Evolutionary conservation across 1,284 basidiomycete genomes (phyloP).

Genomic region (Fistulinella staudtii): DNA sequence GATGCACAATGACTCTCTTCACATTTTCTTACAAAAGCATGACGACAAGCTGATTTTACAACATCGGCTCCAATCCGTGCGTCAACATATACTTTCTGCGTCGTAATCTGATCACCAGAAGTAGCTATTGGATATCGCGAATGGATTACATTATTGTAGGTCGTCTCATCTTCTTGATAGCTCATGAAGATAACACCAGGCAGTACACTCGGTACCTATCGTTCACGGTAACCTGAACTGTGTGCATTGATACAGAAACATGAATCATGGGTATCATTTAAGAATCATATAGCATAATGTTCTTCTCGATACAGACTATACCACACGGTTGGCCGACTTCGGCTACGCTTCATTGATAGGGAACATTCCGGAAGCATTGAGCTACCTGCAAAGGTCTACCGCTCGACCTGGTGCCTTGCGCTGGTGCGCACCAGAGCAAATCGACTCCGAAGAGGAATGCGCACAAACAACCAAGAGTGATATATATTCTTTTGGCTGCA

Average conservation of each 20-base stretch:
- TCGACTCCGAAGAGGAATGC: not conserved
- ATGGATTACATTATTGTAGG: not conserved
- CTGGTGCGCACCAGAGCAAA: not conserved
- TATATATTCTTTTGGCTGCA: not conserved
- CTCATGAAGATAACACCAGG: not conserved
- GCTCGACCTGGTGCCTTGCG: not conserved
- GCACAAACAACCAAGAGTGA: not conserved
- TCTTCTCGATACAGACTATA: not conserved
- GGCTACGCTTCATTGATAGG: not conserved
- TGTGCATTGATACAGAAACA: not conserved
- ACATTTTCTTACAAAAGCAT: not conserved
- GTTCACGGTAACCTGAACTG: not conserved
- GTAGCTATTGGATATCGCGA: not conserved
- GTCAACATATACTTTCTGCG: not conserved
- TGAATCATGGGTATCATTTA: too few relatives aligned
- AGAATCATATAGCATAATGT: not conserved
- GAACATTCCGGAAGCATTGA: not conserved
- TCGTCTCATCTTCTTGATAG: not conserved
- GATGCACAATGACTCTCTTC: not conserved
- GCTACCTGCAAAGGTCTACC: not conserved
- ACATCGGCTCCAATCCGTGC: not conserved
- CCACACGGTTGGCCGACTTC: not conserved
- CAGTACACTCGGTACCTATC: not conserved
- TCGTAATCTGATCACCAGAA: not conserved
- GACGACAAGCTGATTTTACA: not conserved